Evolutionary conservation across 345 rosid species (phyloP), one percentile per base, ranked within the genome.

Genomic region (Camelina laxa): DNA sequence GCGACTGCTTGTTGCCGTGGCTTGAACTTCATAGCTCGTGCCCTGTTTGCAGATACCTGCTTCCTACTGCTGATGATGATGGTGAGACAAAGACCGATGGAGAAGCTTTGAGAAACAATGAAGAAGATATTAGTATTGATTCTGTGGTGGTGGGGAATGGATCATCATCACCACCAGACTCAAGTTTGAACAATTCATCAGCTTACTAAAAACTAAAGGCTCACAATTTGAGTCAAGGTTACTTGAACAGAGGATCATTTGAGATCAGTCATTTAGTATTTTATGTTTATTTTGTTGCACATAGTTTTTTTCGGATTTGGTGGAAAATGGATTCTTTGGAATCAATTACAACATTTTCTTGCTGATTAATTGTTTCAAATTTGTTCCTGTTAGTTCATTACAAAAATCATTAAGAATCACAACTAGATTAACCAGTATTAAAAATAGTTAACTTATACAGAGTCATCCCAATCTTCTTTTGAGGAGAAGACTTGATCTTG

Each of bases 1-100:
- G 76, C 10, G 79, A 72, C 11, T 93, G 98, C 57, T 77, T 93
- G 81, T 67, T 87, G 74, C 97, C 97, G 19, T 93, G 98, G 98
- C 80, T 93, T 75, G 96, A 91, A 81, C 92, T 91, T 75, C 98
- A 91, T 63, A 89, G 97, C 79, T 89, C 97, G 19, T 93, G 96
- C 47, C 98, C 97, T 12, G 88, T 93, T 20, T 93, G 98, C 58
- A 87, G 98, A 80, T 81, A 72, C 81, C 88, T 88, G 65, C 74
- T 93, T 73, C 90, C 96, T 42, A 33, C 31, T 0, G 31, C 10
- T 1, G 79, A 74, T 66, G 75, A 63, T 36, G 90, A 79, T 67
- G 91, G 82, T 70, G 96, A 91, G 44, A 38, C 84, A 0, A 89
- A 88, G 81, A 73, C 75, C 0, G 88, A 85, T 55, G 74, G 87